Base-by-base conservation (phyloP, 805 yeast genomes). In the Kregervanrija pseudodelftensis region DNA sequence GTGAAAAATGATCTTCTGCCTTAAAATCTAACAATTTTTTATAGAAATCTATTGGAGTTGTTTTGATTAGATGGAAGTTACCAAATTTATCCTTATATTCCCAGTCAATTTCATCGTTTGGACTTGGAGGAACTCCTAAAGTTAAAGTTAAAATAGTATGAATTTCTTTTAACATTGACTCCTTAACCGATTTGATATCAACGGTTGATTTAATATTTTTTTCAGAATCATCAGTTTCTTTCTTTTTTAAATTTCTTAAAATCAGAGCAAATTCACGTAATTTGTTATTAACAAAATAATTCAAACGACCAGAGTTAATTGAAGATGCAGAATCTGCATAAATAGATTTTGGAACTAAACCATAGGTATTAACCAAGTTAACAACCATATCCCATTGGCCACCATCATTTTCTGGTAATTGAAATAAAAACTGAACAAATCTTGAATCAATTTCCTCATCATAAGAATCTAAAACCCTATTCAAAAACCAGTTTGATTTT, bases 371-470 rank as follows among this genome's bases (percentile, higher is more conserved):
- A 40, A 88, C 78, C 44, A 87, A 63, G 61, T 87, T 87, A 36
- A 81, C 74, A 54, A 86, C 79, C 93, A 87, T 83, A 53, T 84
- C 85, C 79, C 86, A 87, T 65, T 88, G 95, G 45, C 96, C 95
- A 53, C 96, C 96, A 58, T 88, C 95, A 50, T 76, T 68, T 42
- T 82, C 80, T 30, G 95, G 95, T 40, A 76, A 77, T 10, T 66
- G 57, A 43, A 85, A 66, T 39, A 88, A 61, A 51, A 74, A 77
- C 63, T 81, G 85, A 42, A 85, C 77, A 43, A 82, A 66, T 53
- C 95, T 74, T 0, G 90, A 82, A 51, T 82, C 93, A 46, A 84
- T 72, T 16, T 73, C 80, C 59, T 81, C 81, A 17, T 77, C 75
- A 28, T 74, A 72, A 12, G 89, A 80, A 52, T 83, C 84, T 40